Evolutionary conservation across 1,139 yeast species (phyloP).

Genomic region (Petasospora rhodanensis): DNA sequence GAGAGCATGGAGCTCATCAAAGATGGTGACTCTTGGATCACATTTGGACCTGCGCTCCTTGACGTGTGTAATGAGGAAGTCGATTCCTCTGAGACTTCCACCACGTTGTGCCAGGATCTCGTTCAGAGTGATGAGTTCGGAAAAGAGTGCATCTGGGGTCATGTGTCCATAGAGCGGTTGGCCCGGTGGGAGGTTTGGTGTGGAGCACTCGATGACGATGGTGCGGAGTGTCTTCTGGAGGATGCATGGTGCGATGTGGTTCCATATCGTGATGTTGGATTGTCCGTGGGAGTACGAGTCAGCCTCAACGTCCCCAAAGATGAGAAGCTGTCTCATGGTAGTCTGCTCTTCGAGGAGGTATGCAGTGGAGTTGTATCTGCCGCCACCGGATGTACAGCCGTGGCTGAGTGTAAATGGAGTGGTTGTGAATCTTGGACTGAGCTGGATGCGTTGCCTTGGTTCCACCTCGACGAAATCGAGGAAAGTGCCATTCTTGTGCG

Average conservation of each 20-base stretch:
- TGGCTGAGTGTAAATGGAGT: conserved; percentile 32
- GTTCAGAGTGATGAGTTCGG: conserved; percentile 39
- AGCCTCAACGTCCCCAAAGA: conserved; percentile 83
- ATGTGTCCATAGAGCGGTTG: conserved; percentile 69
- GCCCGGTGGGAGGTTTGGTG: conserved; percentile 41
- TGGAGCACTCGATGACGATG: conserved; percentile 76
- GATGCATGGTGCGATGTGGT: conserved; percentile 44
- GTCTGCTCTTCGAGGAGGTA: conserved; percentile 38
- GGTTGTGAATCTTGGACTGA: conserved; percentile 26
- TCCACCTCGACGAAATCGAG: conserved; percentile 20
- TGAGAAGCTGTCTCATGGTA: conserved; percentile 10
- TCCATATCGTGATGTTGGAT: conserved; percentile 55
- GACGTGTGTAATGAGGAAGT: conserved; percentile 66
- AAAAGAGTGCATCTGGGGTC: conserved; percentile 58
- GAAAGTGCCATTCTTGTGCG: conserved; percentile 20
- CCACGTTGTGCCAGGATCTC: conserved; percentile 3
- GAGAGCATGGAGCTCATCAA: conserved; percentile 42
- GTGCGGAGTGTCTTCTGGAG: conserved; percentile 39
- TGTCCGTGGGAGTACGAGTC: conserved; percentile 44
- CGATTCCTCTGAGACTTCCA: conserved; percentile 41
- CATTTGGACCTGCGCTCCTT: conserved; percentile 42
- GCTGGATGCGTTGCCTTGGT: conserved; percentile 19
- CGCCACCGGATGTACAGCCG: conserved; percentile 26
- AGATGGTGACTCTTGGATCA: conserved; percentile 55
- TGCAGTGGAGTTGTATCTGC: conserved; percentile 36